Evolutionary conservation across 2,329 filamentous ascomycete genomes (phyloP).

Genomic region (Fonsecaea pugnacius): DNA sequence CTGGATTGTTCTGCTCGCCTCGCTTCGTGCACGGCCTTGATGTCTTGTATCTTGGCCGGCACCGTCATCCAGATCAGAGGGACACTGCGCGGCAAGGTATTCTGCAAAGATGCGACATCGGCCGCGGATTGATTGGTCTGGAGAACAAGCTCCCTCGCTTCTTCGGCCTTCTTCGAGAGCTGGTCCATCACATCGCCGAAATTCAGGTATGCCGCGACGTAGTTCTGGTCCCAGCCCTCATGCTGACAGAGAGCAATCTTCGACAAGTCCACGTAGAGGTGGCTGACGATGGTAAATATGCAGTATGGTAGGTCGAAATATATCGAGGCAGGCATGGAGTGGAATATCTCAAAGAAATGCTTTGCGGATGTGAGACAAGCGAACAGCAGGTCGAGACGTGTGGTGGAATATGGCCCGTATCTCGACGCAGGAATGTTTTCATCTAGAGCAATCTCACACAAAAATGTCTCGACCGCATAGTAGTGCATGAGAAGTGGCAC

Average conservation of each 20-base stretch:
- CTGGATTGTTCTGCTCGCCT: conserved; percentile 6
- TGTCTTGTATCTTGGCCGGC: conserved; percentile 9
- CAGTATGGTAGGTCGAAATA: conserved; percentile 56
- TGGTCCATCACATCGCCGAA: conserved; percentile 33
- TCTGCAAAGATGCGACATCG: neutral
- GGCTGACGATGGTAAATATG: conserved; percentile 54
- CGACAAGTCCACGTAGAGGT: conserved; percentile 44
- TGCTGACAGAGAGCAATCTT: conserved; percentile 37
- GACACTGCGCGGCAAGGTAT: conserved; percentile 2
- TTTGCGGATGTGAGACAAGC: conserved; percentile 55
- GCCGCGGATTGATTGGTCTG: neutral
- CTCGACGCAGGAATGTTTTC: conserved; percentile 48
- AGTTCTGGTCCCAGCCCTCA: conserved; percentile 39
- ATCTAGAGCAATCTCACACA: conserved; percentile 38
- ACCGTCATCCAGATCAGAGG: conserved; percentile 17
- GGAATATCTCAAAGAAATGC: conserved; percentile 57
- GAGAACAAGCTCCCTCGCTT: conserved; percentile 20
- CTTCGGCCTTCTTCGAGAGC: conserved; percentile 34
- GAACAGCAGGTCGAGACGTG: conserved; percentile 57
- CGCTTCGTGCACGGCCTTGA: conserved; percentile 21
- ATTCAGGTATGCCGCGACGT: conserved; percentile 36
- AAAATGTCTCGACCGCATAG: conserved; percentile 38
- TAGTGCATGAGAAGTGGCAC: conserved; percentile 39
- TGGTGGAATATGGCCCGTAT: conserved; percentile 44
- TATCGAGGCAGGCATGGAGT: conserved; percentile 49